Conservation (phyloP, 31 red algal species). For the Porphyra umbilicalis region DNA sequence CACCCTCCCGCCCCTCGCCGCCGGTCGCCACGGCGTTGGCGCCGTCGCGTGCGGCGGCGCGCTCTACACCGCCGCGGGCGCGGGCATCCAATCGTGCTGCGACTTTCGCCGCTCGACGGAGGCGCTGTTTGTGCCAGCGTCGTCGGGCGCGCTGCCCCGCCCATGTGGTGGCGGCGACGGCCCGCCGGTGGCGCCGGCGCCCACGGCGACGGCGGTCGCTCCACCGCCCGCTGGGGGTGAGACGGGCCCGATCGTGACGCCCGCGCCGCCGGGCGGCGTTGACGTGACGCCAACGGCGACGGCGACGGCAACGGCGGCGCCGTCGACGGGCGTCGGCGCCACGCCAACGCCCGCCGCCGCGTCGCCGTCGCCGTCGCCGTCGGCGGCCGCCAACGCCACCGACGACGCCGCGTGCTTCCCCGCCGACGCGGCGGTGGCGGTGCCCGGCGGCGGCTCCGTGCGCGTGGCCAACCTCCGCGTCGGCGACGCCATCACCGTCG, state of each 20-base stretch:
- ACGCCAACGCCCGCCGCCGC: not conserved
- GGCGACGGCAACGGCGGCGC: not conserved
- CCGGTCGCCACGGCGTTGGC: conserved; percentile 1
- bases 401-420: not conserved
- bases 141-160: too few species aligned
- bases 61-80: conserved; percentile 44
- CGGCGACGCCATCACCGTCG: not conserved
- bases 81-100: conserved; percentile 14
- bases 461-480: not conserved
- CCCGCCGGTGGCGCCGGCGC: not conserved
- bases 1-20: not conserved
- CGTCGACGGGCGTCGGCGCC: not conserved
- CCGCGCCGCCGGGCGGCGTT: not conserved
- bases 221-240: not conserved
- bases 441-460: not conserved
- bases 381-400: not conserved
- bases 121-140: conserved; percentile 1
- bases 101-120: conserved; percentile 9
- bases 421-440: not conserved
- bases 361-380: not conserved
- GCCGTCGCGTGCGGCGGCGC: conserved; percentile 39
- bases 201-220: not conserved
- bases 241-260: not conserved
- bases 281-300: not conserved
- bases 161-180: not conserved